Base-by-base conservation (phyloP, 768 basidiomycete genomes). In the Polyporus arcularius region DNA sequence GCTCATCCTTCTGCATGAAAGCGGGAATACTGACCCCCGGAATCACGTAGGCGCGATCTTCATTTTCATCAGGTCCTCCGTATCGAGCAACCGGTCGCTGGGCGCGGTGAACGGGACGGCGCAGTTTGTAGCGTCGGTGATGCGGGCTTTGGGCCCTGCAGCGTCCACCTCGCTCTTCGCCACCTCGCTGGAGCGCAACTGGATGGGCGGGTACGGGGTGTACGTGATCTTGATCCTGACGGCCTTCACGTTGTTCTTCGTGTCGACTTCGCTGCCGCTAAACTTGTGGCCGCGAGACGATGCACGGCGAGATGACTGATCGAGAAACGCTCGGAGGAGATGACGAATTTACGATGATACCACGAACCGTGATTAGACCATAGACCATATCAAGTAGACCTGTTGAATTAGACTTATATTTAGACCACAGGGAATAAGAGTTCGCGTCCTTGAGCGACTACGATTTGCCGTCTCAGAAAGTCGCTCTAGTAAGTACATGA, bases 141-240 rank as follows among this genome's bases (percentile, higher is more conserved):
- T 79, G 66, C 76, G 85, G 30, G 74, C 83, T 0, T 64, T 86
- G 4, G 83, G 82, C 1, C 86, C 86, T 0, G 75, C 81, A 9
- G 64, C 80, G 35, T 78, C 85, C 1, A 80, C 83, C 2, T 85
- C 86, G 1, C 71, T 87, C 18, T 87, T 85, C 63, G 81, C 87
- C 0, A 62, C 82, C 0, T 85, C 84, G 0, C 53, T 81, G 15
- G 72, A 84, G 62, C 68, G 68, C 41, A 74, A 79, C 45, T 71
- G 83, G 43, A 67, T 76, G 0, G 81, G 81, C 2, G 84, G 84
- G 1, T 75, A 79, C 58, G 66, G 80, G 46, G 78, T 79, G 5
- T 80, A 72, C 46, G 55, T 58, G 18, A 60, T 72, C 42, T 55
- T 72, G 18, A 55, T 70, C 18, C 15, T 46, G 21, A n/a, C 68